Evolutionary conservation across 768 basidiomycete genomes (phyloP).

Genomic region (Rhizopogon vesiculosus): DNA sequence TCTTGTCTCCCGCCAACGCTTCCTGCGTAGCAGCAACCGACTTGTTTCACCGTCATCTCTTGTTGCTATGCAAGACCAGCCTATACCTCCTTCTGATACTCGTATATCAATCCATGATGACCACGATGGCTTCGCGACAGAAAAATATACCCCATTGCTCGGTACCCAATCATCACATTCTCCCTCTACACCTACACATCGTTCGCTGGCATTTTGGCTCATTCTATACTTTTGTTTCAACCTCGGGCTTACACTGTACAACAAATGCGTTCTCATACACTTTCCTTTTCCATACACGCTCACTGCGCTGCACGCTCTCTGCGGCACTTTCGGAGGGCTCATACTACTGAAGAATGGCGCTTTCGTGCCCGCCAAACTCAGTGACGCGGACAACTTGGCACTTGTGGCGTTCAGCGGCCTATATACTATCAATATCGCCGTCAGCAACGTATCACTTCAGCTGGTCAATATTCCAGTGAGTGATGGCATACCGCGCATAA

Average conservation of each 20-base stretch:
- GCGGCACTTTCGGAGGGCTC: constrained; percentile 78
- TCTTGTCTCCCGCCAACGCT: neutral
- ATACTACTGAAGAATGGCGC: constrained; percentile 52
- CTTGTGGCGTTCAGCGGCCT: constrained; percentile 82
- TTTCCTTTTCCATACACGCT: constrained; percentile 97
- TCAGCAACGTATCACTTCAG: constrained; percentile 87
- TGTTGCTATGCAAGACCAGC: neutral
- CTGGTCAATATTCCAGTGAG: constrained; percentile 87
- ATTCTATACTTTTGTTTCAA: constrained; percentile 86
- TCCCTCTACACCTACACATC: constrained; percentile 9
- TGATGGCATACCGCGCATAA: constrained; percentile 11
- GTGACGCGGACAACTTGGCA: constrained; percentile 47
- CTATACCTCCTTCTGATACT: constrained; percentile 10
- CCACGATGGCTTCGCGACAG: neutral
- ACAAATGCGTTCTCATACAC: constrained; percentile 86
- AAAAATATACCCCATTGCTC: neutral
- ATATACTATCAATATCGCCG: constrained; percentile 91
- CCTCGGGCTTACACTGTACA: constrained; percentile 88
- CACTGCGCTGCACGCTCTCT: constrained; percentile 87
- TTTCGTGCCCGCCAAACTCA: constrained; percentile 55
- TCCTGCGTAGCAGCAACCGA: neutral
- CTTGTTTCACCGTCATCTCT: neutral
- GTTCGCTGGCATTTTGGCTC: constrained; percentile 55
- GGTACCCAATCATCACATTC: constrained; percentile 1
- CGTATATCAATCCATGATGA: neutral